Evolutionary conservation across 148 eudicot genomes (phyloP).

Genomic region (Silene conica): DNA sequence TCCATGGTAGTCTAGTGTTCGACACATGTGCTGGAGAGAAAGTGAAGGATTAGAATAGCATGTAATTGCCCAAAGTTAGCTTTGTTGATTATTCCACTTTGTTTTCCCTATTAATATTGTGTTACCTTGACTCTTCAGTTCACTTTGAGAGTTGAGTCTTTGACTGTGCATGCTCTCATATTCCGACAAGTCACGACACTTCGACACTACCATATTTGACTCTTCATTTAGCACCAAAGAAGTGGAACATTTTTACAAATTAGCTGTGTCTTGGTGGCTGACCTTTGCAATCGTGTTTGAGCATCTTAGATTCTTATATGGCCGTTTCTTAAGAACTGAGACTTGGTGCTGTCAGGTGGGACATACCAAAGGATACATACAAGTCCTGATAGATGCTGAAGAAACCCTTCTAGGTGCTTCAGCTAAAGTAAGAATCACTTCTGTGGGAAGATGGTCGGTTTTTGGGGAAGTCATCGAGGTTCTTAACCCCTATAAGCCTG

Average conservation of each 20-base stretch:
- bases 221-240: no score
- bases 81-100: neutral
- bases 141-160: no score
- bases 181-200: no score
- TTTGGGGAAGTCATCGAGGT: slow-evolving; percentile 56
- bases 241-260: no score
- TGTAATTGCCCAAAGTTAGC: neutral
- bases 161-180: no score
- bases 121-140: no score
- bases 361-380: slow-evolving; percentile 89
- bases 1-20: no score
- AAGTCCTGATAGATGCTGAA: slow-evolving; percentile 58
- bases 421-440: slow-evolving; percentile 67
- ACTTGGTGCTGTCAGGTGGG: slow-evolving; percentile 59
- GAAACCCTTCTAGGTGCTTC: slow-evolving; percentile 77
- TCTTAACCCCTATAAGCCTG: slow-evolving; percentile 27
- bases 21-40: no score
- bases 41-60: neutral
- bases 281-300: no score
- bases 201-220: no score
- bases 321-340: neutral
- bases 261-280: no score
- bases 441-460: slow-evolving; percentile 95
- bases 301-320: no score
- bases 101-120: neutral